Evolutionary conservation across 1,284 basidiomycete species (phyloP).

Genomic region (Microbotryum saponariae): DNA sequence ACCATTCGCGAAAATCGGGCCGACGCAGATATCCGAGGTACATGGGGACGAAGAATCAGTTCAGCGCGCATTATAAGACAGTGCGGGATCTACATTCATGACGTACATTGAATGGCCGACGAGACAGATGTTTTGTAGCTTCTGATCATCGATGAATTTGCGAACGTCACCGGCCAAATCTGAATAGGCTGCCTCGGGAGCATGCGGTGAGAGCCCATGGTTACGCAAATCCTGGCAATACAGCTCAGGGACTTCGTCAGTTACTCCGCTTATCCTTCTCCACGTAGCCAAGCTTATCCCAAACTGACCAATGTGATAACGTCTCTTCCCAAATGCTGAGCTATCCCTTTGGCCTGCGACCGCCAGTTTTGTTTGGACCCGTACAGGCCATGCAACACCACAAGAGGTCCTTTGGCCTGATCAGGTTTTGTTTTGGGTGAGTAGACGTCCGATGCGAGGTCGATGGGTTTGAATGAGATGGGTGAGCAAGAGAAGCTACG

Average conservation of each 20-base stretch:
- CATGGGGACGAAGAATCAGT: too few species aligned
- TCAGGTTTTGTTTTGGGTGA: conserved; percentile 1
- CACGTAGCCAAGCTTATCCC: background rate
- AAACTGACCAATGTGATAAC: conserved; percentile 61
- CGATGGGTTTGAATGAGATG: conserved; percentile 3
- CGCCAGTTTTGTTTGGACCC: conserved; percentile 76
- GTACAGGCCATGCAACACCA: conserved; percentile 36
- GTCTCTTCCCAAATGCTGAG: conserved; percentile 52
- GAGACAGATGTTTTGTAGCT: conserved; percentile 53
- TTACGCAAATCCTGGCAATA: conserved; percentile 64
- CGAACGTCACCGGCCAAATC: conserved; percentile 55
- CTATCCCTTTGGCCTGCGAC: conserved; percentile 59
- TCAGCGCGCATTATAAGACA: too few species aligned
- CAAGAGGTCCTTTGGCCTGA: conserved; percentile 23
- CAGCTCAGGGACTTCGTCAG: background rate
- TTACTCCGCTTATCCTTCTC: background rate
- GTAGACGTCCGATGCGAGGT: conserved; percentile 18
- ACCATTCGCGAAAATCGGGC: too few species aligned
- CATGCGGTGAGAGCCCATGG: conserved; percentile 70
- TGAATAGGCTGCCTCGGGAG: conserved; percentile 57
- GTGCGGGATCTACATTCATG: background rate
- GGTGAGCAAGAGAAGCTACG: background rate
- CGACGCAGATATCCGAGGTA: too few species aligned
- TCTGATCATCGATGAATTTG: conserved; percentile 43
- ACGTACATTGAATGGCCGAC: conserved; percentile 77